Conservation (phyloP, 2,329 filamentous ascomycete genomes). For the Hymenoscyphus fructigenus region DNA sequence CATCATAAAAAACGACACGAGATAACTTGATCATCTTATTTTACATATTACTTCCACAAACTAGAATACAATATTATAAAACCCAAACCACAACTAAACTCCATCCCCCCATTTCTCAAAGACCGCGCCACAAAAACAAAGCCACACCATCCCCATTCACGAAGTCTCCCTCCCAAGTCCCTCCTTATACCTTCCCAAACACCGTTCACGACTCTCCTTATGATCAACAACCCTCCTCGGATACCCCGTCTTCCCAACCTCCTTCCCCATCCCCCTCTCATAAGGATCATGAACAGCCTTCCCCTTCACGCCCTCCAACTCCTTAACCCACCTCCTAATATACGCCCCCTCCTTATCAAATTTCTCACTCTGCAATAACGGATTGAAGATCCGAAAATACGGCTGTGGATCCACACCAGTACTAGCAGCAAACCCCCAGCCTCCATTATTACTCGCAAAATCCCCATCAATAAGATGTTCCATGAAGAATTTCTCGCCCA, state of each 20-base stretch:
- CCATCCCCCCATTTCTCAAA: no score
- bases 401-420: constrained; percentile 83
- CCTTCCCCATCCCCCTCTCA: constrained; percentile 54
- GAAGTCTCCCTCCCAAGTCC: constrained; percentile 37
- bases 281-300: constrained; percentile 83
- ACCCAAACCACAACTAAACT: no score
- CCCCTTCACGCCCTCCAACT: constrained; percentile 62
- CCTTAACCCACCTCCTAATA: constrained; percentile 79
- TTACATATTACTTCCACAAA: no score
- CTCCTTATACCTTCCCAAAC: constrained; percentile 68
- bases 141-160: neutral
- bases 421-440: constrained; percentile 51
- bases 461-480: constrained; percentile 51
- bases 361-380: constrained; percentile 78
- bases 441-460: constrained; percentile 38
- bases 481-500: constrained; percentile 83
- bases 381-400: constrained; percentile 90
- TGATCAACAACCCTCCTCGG: constrained; percentile 75
- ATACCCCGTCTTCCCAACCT: constrained; percentile 68
- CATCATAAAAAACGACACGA: no score
- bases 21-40: no score
- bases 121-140: neutral
- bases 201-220: constrained; percentile 63
- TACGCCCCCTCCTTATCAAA: constrained; percentile 79
- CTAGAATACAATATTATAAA: no score